Conservation (phyloP, 2,329 filamentous ascomycete species). For the Pseudofabraea citricarpa region DNA sequence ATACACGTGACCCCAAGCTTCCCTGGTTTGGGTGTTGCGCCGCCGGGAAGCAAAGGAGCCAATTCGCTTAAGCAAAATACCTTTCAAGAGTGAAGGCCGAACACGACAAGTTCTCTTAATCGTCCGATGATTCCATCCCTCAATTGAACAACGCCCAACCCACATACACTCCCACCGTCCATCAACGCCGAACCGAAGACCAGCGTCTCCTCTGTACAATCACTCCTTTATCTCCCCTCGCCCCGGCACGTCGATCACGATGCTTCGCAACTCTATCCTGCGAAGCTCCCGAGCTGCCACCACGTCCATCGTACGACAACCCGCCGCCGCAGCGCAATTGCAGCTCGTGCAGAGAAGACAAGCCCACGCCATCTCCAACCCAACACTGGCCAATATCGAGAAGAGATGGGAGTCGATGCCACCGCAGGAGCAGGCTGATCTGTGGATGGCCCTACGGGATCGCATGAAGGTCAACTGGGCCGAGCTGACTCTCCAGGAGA, state of each 20-base stretch:
- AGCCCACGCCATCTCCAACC: conserved; percentile 94
- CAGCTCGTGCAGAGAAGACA: conserved; percentile 8
- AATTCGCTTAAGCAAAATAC: no score
- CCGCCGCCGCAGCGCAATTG: conserved; percentile 31
- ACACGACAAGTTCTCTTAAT: no score
- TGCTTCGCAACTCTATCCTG: conserved; percentile 15
- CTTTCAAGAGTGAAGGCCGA: no score
- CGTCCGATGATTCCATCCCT: conserved; percentile 1
- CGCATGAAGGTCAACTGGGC: conserved; percentile 98
- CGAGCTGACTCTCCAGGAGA: conserved; percentile 92
- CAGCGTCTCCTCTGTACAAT: background rate
- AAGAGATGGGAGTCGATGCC: conserved; percentile 99
- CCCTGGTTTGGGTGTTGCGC: no score
- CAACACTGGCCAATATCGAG: conserved; percentile 96
- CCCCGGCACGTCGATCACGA: background rate
- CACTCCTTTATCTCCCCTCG: conserved; percentile 2
- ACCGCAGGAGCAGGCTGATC: conserved; percentile 96
- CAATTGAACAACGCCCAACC: background rate
- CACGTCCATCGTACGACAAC: conserved; percentile 39
- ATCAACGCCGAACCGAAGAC: conserved; percentile 3
- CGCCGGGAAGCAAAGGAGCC: no score
- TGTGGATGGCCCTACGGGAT: conserved; percentile 98
- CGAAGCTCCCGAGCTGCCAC: conserved; percentile 16
- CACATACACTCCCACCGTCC: background rate
- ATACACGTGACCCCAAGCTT: no score